Percentiles rank a stretch among this genome's conserved stretches.
phyloP scores from a whole-genome alignment of 139 green algal genomes.

The Volvox reticuliferus region DNA sequence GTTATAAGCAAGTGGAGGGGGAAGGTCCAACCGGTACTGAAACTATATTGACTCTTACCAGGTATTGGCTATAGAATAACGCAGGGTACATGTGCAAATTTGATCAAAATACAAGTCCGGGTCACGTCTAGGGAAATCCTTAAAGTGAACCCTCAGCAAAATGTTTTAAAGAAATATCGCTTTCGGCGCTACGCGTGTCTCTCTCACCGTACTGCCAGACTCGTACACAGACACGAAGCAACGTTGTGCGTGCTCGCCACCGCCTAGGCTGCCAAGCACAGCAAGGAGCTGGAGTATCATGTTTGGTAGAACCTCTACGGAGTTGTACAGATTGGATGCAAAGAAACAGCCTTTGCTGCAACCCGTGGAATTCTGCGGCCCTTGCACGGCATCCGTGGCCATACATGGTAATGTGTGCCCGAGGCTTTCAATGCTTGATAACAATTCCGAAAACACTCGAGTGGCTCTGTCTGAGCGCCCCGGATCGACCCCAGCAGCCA shows the following conservation, averaged over 20 bases:
- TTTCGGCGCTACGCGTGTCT: too few species aligned
- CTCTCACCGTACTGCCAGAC: conserved; percentile 1
- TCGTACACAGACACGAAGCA: conserved; percentile 30
- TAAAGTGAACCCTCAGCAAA: too few species aligned
- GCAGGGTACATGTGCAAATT: too few species aligned
- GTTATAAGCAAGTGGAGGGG: too few species aligned
- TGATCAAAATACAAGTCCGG: too few species aligned
- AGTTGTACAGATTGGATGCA: conserved; percentile 71
- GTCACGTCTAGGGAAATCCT: too few species aligned
- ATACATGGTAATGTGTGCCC: neutral
- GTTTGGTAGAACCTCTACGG: conserved; percentile 60
- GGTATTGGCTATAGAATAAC: too few species aligned
- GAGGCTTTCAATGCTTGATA: neutral
- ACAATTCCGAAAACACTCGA: neutral
- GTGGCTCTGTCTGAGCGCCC: neutral
- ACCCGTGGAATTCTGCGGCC: neutral
- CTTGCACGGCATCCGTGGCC: neutral
- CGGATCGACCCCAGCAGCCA: neutral
- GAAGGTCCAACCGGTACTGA: too few species aligned
- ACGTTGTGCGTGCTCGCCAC: neutral
- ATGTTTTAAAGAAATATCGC: too few species aligned
- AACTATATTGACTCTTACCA: too few species aligned
- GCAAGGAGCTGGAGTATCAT: conserved; percentile 60
- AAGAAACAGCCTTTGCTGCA: conserved; percentile 46
- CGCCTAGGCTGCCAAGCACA: neutral